phyloP scores from a whole-genome alignment of 2,329 filamentous ascomycete genomes.

The Colletotrichum truncatum region DNA sequence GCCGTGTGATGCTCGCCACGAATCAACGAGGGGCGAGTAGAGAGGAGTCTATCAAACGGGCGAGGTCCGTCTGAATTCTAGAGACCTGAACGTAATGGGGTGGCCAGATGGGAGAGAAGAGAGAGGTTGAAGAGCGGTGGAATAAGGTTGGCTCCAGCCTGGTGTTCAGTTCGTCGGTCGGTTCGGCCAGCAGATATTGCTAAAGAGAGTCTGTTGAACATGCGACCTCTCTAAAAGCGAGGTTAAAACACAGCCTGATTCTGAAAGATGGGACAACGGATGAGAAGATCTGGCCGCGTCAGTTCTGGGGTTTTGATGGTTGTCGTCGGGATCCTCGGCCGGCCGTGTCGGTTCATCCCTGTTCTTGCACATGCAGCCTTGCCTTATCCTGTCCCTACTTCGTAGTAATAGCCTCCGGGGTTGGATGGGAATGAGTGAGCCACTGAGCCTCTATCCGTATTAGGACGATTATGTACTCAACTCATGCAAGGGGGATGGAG shows the following conservation, averaged over 20 bases:
- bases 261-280: background rate
- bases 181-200: background rate
- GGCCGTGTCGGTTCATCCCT: slow-evolving; percentile 12
- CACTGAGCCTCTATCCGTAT: background rate
- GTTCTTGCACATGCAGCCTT: background rate
- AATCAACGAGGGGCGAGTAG: background rate
- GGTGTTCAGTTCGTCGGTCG: no score
- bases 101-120: background rate
- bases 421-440: background rate
- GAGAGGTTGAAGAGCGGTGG: background rate
- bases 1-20: slow-evolving; percentile 14
- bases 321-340: slow-evolving; percentile 23
- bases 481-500: background rate
- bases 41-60: background rate
- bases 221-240: background rate
- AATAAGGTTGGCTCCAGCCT: no score
- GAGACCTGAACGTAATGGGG: background rate
- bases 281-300: background rate
- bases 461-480: no score
- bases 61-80: slow-evolving; percentile 1
- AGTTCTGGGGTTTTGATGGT: background rate
- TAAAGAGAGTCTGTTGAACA: no score
- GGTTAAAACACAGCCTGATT: background rate
- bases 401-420: no score
- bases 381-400: no score